Base-by-base conservation (phyloP, 768 basidiomycete genomes). In the Hemileccinum rubropunctum region DNA sequence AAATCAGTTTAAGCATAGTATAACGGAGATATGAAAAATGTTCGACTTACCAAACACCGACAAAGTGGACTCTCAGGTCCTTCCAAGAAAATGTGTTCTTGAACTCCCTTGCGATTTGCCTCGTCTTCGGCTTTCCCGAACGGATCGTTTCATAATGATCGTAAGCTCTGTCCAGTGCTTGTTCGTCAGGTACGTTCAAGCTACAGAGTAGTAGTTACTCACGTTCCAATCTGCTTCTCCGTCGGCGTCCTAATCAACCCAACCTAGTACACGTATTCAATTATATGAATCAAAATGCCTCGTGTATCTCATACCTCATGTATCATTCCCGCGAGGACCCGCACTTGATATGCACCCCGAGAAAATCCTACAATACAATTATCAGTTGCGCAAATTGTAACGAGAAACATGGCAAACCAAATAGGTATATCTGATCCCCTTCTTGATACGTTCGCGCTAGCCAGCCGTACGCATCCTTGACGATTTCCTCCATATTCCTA, bases 1-100 rank as follows among this genome's bases (percentile, higher is more conserved):
- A 46, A 0, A 15, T 42, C 23, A 59, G 20, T 52, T 15, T 38
- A 1, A 1, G 4, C 20, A 17, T 26, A 10, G n/a, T 7, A 20
- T 2, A 14, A 34, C 15, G n/a, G 26, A 15, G 2, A 33, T 32
- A 14, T 13, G 13, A 18, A 45, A 4, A 51, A 4, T 20, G 20
- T 18, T 9, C 5, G 20, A 58, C 73, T 13, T 50, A 78, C 79
- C 77, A 81, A 11, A 76, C 74, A 1, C 80, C 80, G 21, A 82
- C 65, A 40, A 81, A 81, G 32, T 80, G 75, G 6, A 80, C 72
- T 20, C 62, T 53, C 1, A 77, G 69, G 33, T 71, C 66, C 26
- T 70, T 68, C 62, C 62, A 62, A 3, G 74, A 77, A 50, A 79
- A 79, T 0, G 76, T 69, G 13, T 67, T 65, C 61, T 76, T 79